These are phyloP conservation scores for Coniochaeta hoffmannii DNA, from an alignment of 2,329 filamentous ascomycete genomes.

Conservation along the genomic window DNA sequence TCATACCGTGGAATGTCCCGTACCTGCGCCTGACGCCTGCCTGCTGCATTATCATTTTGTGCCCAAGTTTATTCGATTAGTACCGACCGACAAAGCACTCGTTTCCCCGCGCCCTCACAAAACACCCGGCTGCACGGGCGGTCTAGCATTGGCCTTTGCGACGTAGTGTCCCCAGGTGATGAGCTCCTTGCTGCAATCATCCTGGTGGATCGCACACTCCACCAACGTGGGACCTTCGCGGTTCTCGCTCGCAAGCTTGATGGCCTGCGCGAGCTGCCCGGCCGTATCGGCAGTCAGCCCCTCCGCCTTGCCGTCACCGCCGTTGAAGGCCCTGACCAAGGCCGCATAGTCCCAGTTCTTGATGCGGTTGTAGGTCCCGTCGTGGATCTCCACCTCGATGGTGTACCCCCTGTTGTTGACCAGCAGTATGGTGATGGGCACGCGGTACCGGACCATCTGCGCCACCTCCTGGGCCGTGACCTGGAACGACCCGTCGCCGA, in stretches of 20 bases:
- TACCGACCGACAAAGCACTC: neutral
- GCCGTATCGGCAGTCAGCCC: slow-evolving; percentile 15
- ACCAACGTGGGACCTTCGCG: slow-evolving; percentile 16
- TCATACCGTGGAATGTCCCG: too few species aligned
- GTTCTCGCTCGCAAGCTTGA: slow-evolving; percentile 11
- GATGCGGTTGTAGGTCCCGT: slow-evolving; percentile 22
- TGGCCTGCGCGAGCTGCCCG: slow-evolving; percentile 15
- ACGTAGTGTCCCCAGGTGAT: slow-evolving; percentile 21
- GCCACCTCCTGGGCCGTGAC: slow-evolving; percentile 28
- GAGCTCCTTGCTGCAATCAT: slow-evolving; percentile 18
- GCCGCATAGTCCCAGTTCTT: slow-evolving; percentile 23
- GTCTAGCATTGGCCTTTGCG: slow-evolving; percentile 18
- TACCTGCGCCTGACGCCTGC: too few species aligned
- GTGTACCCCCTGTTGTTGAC: slow-evolving; percentile 30
- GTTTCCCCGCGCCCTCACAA: neutral
- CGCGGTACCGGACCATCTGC: slow-evolving; percentile 24
- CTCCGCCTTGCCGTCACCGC: slow-evolving; percentile 14
- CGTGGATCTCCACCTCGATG: slow-evolving; percentile 30
- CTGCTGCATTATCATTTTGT: too few species aligned
- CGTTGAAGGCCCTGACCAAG: slow-evolving; percentile 17
- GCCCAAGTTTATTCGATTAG: too few species aligned
- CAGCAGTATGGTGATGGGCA: slow-evolving; percentile 23
- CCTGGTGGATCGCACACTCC: slow-evolving; percentile 19
- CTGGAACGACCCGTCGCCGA: slow-evolving; percentile 28
- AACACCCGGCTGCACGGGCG: slow-evolving; percentile 6